Evolutionary conservation across 495 filamentous ascomycete species (phyloP), one percentile per base, ranked within the genome.

Genomic region (Thermochaetoides thermophila): DNA sequence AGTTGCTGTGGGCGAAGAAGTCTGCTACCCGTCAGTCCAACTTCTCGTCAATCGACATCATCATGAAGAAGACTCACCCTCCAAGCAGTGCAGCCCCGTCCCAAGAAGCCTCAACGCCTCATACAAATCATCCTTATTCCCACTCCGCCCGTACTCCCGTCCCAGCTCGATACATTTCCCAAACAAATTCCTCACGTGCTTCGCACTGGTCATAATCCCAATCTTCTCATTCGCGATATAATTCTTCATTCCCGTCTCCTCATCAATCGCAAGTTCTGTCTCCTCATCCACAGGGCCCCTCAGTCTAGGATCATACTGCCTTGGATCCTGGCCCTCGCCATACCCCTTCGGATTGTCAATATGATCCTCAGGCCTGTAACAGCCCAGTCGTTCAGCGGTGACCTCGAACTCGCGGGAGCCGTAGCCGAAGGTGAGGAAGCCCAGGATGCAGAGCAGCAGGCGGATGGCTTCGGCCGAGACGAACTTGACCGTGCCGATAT

Each of bases 331-430:
- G 41, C 87, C 87, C 51, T 87, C 81, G 32, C 78, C 81, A 46
- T 92, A 92, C 50, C 78, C 68, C 59, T 70, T 60, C 38, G 66
- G 66, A 52, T 93, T 59, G 53, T 93, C 84, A 44, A 92, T 93
- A 48, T 87, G 81, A 48, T 87, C 81, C 44, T 84, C 82, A 1
- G 81, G 81, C 24, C 83, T 64, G 51, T 94, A 94, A 57, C 82
- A 89, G 29, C 85, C 85, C 8, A 94, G 68, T 27, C 85, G 71
- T 11, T 92, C 80, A 7, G 72, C 68, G 2, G 85, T 94, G 44
- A 94, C 82, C 53, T 94, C 84, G 44, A 94, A 94, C 57, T 92
- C 85, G 30, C 66, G 66, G 22, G 84, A 87, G n/a, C 80, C 85
- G 49, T 81, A 94, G 16, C 85, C 74, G 46, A 83, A 80, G 22